Conservation (phyloP, 1,284 basidiomycete species). For the Veloporphyrellus conicus region DNA sequence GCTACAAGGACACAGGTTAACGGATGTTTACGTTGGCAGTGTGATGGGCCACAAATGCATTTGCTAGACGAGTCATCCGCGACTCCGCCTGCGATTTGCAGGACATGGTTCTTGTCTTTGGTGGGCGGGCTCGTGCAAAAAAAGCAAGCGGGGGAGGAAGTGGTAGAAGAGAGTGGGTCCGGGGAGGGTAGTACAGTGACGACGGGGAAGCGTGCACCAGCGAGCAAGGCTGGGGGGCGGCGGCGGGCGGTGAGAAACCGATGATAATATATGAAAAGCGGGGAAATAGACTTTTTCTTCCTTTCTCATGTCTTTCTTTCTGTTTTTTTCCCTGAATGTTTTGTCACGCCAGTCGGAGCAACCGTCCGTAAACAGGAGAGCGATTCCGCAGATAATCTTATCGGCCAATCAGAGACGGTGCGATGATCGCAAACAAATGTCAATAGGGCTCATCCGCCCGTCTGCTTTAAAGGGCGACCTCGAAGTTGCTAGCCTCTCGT, state of each 20-base stretch:
- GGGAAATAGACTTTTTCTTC: constrained; percentile 19
- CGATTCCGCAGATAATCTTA: constrained; percentile 20
- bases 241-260: constrained; percentile 49
- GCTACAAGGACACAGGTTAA: constrained; percentile 12
- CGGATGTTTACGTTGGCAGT: constrained; percentile 29
- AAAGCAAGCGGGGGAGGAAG: constrained; percentile 8
- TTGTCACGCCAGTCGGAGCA: constrained; percentile 4
- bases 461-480: constrained; percentile 21
- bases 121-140: constrained; percentile 30
- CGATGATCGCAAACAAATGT: constrained; percentile 19
- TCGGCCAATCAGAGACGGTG: constrained; percentile 29
- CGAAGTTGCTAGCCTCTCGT: neutral
- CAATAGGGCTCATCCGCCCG: constrained; percentile 20
- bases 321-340: neutral
- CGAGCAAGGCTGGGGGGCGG: constrained; percentile 54
- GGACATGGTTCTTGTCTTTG: constrained; percentile 52
- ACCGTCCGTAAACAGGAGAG: constrained; percentile 10
- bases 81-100: constrained; percentile 41
- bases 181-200: constrained; percentile 39
- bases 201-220: constrained; percentile 33
- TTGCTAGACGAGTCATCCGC: constrained; percentile 49
- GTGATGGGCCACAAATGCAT: constrained; percentile 50
- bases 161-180: constrained; percentile 21
- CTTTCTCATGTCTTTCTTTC: neutral
- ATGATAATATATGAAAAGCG: constrained; percentile 5